Evolutionary conservation across 495 filamentous ascomycete genomes (phyloP).

Genomic region (Penicillium coffeae): DNA sequence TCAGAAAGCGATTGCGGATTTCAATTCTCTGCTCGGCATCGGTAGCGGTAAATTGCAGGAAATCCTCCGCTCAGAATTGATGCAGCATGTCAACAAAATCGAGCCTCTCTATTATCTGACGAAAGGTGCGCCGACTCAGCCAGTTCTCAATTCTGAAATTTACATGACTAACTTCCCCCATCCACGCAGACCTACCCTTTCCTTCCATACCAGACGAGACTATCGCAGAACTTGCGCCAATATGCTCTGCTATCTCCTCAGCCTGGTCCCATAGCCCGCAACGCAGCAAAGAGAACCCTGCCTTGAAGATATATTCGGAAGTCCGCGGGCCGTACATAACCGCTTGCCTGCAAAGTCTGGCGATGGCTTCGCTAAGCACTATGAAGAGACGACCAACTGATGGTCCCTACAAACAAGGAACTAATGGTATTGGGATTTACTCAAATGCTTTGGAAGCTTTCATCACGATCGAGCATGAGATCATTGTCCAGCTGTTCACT

Average conservation of each 20-base stretch:
- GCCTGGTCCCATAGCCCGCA: conserved; percentile 46
- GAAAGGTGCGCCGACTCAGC: conserved; percentile 53
- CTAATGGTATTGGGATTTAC: conserved; percentile 89
- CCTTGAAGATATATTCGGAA: conserved; percentile 77
- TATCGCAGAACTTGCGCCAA: conserved; percentile 51
- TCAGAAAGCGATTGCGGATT: conserved; percentile 80
- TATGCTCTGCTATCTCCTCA: conserved; percentile 55
- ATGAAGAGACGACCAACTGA: conserved; percentile 75
- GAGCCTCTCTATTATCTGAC: conserved; percentile 92
- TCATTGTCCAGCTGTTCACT: conserved; percentile 76
- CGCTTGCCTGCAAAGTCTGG: conserved; percentile 74
- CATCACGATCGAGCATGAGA: conserved; percentile 83
- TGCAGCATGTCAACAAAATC: conserved; percentile 67
- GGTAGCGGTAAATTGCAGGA: conserved; percentile 80
- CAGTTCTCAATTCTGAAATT: background rate
- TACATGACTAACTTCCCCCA: background rate
- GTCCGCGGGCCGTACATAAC: conserved; percentile 81
- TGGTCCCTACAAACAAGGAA: conserved; percentile 83
- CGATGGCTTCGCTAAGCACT: conserved; percentile 82
- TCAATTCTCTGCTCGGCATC: conserved; percentile 68
- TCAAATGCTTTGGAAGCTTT: conserved; percentile 81
- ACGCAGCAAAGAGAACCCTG: conserved; percentile 51
- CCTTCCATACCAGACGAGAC: conserved; percentile 57
- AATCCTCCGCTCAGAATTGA: conserved; percentile 69
- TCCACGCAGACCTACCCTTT: conserved; percentile 58